phyloP scores from a whole-genome alignment of 2,329 filamentous ascomycete genomes.

The Aspergillus udagawae region DNA sequence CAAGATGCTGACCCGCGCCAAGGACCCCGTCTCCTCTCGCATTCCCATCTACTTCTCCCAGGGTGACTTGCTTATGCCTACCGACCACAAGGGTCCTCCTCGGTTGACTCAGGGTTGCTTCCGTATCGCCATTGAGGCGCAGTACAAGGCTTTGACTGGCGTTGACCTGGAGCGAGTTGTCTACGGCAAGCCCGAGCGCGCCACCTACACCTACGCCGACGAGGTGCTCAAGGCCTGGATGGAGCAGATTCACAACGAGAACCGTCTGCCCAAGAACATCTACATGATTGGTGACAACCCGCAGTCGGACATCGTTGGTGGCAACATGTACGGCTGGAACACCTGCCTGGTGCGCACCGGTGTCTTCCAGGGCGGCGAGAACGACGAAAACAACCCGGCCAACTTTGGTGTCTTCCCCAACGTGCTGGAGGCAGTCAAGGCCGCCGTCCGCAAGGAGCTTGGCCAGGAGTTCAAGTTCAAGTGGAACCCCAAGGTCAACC shows the following conservation, averaged over 20 bases:
- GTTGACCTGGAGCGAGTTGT: conserved; percentile 70
- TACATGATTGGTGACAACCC: conserved; percentile 78
- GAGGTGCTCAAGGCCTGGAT: conserved; percentile 71
- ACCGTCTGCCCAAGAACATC: conserved; percentile 63
- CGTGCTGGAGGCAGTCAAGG: conserved; percentile 66
- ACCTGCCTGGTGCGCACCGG: conserved; percentile 73
- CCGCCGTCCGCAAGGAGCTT: conserved; percentile 64
- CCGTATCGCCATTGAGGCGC: conserved; percentile 68
- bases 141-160: conserved; percentile 60
- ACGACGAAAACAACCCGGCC: conserved; percentile 72
- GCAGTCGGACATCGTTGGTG: conserved; percentile 68
- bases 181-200: conserved; percentile 70
- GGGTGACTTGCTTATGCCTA: conserved; percentile 62
- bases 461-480: conserved; percentile 71
- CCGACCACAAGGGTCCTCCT: conserved; percentile 58
- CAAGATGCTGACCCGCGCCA: conserved; percentile 59
- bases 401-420: conserved; percentile 73
- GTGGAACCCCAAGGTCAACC: conserved; percentile 69
- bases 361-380: conserved; percentile 72
- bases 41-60: conserved; percentile 74
- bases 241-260: conserved; percentile 70
- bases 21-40: conserved; percentile 61
- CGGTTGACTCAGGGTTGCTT: conserved; percentile 73
- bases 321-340: conserved; percentile 80
- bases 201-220: conserved; percentile 76